phyloP scores from a whole-genome alignment of 1,284 basidiomycete species.

The Paramarasmius palmivorus region DNA sequence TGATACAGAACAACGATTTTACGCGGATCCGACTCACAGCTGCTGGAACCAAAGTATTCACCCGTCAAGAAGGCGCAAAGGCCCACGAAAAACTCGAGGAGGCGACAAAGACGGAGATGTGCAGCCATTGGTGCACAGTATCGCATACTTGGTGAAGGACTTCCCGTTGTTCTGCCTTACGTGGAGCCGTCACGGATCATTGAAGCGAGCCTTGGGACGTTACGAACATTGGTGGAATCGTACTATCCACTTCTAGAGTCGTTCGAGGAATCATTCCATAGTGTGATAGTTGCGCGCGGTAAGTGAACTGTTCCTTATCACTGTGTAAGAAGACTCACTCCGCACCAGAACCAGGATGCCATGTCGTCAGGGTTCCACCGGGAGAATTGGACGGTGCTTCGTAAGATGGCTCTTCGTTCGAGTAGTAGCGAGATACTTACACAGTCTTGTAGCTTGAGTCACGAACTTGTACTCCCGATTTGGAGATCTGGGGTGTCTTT shows the following conservation, averaged over 20 bases:
- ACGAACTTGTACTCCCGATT: conserved; percentile 81
- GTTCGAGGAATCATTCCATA: conserved; percentile 63
- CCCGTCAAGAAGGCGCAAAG: conserved; percentile 64
- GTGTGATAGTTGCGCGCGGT: conserved; percentile 52
- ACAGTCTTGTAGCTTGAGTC: conserved; percentile 52
- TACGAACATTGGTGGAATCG: conserved; percentile 69
- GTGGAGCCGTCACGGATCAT: conserved; percentile 68
- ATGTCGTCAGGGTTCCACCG: conserved; percentile 68
- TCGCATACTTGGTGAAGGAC: conserved; percentile 83
- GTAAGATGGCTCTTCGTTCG: conserved; percentile 37
- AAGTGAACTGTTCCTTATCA: conserved; percentile 20
- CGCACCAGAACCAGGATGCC: conserved; percentile 63
- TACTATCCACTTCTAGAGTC: conserved; percentile 77
- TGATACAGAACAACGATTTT: conserved; percentile 86
- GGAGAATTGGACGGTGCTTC: conserved; percentile 52
- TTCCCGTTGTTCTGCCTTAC: conserved; percentile 82
- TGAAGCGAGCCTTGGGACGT: conserved; percentile 53
- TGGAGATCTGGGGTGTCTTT: conserved; percentile 90
- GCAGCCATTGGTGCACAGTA: conserved; percentile 57
- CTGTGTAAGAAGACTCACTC: not conserved
- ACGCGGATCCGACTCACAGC: conserved; percentile 85
- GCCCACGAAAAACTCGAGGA: not conserved
- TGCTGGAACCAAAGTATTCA: conserved; percentile 86
- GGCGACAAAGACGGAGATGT: not conserved
- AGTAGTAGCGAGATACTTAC: conserved; percentile 4